phyloP scores from a whole-genome alignment of 2,329 filamentous ascomycete genomes.

The Pseudocercospora cruenta region DNA sequence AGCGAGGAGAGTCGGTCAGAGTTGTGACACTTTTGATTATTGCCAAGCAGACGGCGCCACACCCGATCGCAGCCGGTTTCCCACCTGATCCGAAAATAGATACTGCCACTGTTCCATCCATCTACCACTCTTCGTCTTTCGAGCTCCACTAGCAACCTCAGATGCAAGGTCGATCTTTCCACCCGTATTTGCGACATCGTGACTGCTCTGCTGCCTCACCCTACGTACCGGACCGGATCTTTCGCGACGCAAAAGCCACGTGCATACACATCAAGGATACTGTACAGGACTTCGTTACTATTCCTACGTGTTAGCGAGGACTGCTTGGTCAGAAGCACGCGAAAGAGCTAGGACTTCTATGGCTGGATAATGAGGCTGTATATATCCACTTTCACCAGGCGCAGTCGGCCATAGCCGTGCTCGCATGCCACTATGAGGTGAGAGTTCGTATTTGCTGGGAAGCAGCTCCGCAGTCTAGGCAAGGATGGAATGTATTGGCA shows the following conservation, averaged over 20 bases:
- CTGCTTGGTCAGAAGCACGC: neutral
- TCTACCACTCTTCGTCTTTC: neutral
- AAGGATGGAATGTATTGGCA: conserved; percentile 5
- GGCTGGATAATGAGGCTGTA: neutral
- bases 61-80: neutral
- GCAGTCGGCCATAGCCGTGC: neutral
- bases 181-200: neutral
- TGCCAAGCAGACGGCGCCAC: neutral
- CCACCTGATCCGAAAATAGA: neutral
- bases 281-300: neutral
- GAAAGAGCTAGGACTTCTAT: neutral
- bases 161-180: neutral
- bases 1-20: neutral
- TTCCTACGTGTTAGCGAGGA: neutral
- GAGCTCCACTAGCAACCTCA: neutral
- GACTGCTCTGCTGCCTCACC: neutral
- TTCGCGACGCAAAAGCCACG: neutral
- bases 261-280: neutral
- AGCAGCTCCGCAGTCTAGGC: neutral
- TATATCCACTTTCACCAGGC: neutral
- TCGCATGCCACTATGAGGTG: neutral
- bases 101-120: neutral
- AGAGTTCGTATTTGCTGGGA: neutral
- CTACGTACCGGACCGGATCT: neutral
- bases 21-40: neutral